Base-by-base conservation (phyloP, 495 filamentous ascomycete species). In the Penicillium alfredii region DNA sequence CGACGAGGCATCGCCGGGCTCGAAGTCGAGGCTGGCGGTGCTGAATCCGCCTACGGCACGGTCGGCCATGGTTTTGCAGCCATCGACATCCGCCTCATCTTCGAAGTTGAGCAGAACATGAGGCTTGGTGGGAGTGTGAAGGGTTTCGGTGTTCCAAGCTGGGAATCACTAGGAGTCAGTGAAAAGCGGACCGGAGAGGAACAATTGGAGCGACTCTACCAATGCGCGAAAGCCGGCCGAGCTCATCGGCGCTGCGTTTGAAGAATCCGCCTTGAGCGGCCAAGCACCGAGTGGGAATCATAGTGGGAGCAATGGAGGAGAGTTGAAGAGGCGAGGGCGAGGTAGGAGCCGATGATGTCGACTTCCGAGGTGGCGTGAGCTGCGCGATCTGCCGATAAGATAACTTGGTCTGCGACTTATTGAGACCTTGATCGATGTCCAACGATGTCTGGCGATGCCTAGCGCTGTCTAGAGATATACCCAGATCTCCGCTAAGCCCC, bases 21-120 rank as follows among this genome's bases (percentile, higher is more conserved):
- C 66, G 57, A 76, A 84, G 50, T 88, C 81, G 33, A 98, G 70
- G 29, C 71, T 58, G 11, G 79, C 78, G 14, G 71, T 76, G 30
- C 88, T 93, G 67, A 74, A 86, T 29, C 90, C 92, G 42, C 90
- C 92, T 6, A 94, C 82, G 48, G 89, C 84, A 22, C 64, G 68
- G 56, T 98, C 92, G 55, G 76, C 82, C 78, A 97, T 88, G 35
- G 81, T 69, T 54, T 90, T 94, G 71, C 84, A 90, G 24, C 65
- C 65, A 11, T 71, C 56, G 20, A 87, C 52, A 8, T 76, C 71
- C 8, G 73, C 63, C 25, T 78, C 71, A 37, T 76, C 64, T 64
- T 78, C 73, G 66, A 97, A 74, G 34, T 74, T 55, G 20, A 74
- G 56, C 17, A 76, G 62, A n/a, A 44, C 34, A 35, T 67, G 69